Evolutionary conservation across 208 protist genomes (phyloP), one percentile per base, ranked within the genome.

Genomic region (Leishmania tarentolae): DNA sequence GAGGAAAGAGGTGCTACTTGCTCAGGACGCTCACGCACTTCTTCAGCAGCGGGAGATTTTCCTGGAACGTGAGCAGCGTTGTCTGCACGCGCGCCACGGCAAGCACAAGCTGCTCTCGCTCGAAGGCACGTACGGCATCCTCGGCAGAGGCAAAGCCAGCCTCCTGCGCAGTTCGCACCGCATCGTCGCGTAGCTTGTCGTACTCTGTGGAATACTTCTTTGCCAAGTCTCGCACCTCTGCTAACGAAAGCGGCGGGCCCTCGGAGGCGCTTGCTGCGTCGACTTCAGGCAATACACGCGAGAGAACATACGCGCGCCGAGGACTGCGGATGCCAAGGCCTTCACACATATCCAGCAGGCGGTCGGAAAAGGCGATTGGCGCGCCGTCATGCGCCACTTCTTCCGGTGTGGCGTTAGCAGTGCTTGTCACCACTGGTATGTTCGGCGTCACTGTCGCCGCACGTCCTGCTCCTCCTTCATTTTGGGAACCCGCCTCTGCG

Each of bases 311-410:
- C 40, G 79, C 87, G 47, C 82, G 80, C 8, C 87, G 87, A 9
- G 87, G 79, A n/a, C 87, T 91, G 76, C 78, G 75, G 61, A 90
- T 87, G 50, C 84, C 81, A 47, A 90, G 82, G 57, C 83, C 75
- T 28, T 86, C 82, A 40, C 87, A 87, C 56, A 86, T 66, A 11
- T 78, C 66, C 52, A 85, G 65, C 24, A 85, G 19, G 0, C 82
- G 72, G 72, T 52, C 31, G 8, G 50, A 65, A 35, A 44, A 59
- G 47, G 21, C n/a, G 8, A 61, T 21, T 37, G n/a, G n/a, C 47
- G 72, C 72, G 19, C 52, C 21, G 28, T 3, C 46, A 19, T 75
- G 13, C 40, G 70, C 15, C 46, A 24, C 11, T 15, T 50, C 46
- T 56, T 56, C 46, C 28, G 9, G n/a, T 40, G 40, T 31, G 46